These are phyloP conservation scores for Acrocalymma vagum DNA, from an alignment of 2,329 filamentous ascomycete species.

Conservation along the genomic window DNA sequence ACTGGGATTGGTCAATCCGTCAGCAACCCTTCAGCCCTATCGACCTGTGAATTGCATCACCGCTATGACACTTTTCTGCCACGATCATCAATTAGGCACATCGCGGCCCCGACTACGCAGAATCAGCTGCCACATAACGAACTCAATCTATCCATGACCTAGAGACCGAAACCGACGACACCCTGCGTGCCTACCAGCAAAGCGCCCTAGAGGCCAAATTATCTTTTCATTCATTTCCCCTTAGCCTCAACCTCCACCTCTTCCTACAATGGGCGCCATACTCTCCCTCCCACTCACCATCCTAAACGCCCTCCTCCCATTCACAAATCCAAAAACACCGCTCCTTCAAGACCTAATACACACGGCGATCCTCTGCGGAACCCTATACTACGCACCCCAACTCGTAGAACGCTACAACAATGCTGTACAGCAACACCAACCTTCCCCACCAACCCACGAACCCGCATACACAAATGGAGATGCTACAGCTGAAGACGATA, in stretches of 20 bases:
- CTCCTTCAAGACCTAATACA: constrained; percentile 57
- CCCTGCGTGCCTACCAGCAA: not conserved
- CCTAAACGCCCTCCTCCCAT: constrained; percentile 57
- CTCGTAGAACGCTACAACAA: constrained; percentile 52
- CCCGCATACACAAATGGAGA: constrained; percentile 2
- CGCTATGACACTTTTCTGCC: no score
- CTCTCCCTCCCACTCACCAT: constrained; percentile 33
- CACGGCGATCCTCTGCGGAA: constrained; percentile 51
- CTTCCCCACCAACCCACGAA: constrained; percentile 12
- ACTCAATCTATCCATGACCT: no score
- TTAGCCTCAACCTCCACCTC: constrained; percentile 7
- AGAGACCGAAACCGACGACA: not conserved
- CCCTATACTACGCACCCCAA: constrained; percentile 58
- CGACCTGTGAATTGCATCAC: no score
- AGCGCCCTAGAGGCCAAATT: not conserved
- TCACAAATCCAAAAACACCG: constrained; percentile 57
- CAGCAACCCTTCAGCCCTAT: no score
- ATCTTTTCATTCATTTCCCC: no score
- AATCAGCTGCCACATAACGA: no score
- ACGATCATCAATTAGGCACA: no score
- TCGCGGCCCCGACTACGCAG: no score
- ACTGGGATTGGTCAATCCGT: no score
- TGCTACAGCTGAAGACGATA: constrained; percentile 1
- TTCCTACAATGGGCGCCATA: constrained; percentile 36
- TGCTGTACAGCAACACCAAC: constrained; percentile 16